phyloP scores from a whole-genome alignment of 345 rosid genomes.

The Eutrema yunnanense region DNA sequence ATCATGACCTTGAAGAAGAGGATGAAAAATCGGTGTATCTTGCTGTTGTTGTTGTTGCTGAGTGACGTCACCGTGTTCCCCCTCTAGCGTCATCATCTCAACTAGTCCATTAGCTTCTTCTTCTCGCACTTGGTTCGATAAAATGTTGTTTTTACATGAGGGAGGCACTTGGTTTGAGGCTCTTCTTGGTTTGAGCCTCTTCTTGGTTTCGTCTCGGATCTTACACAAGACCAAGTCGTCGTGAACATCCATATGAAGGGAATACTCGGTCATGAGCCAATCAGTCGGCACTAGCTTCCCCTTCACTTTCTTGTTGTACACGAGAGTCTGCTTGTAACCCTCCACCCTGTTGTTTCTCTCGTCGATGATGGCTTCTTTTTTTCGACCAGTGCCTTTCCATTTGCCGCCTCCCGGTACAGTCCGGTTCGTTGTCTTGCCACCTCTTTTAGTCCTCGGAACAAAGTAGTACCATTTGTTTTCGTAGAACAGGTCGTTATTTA shows the following conservation, averaged over 20 bases:
- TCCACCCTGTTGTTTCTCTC: background rate
- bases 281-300: background rate
- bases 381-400: background rate
- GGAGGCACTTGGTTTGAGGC: background rate
- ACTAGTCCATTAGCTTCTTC: background rate
- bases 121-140: background rate
- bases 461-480: constrained; percentile 1
- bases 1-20: too few species aligned
- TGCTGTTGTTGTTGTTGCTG: too few species aligned
- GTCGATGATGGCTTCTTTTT: background rate
- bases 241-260: background rate
- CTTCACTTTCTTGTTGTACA: background rate
- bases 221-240: background rate
- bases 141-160: background rate
- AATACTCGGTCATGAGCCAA: background rate
- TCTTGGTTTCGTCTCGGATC: background rate
- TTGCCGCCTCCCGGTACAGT: background rate
- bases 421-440: background rate
- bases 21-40: too few species aligned
- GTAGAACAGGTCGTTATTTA: background rate
- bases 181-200: background rate
- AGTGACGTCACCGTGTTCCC: too few species aligned
- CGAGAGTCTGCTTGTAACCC: background rate
- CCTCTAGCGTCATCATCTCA: too few species aligned
- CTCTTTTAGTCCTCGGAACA: background rate